Conservation (phyloP, 495 filamentous ascomycete genomes). For the Neurospora sublineolata region DNA sequence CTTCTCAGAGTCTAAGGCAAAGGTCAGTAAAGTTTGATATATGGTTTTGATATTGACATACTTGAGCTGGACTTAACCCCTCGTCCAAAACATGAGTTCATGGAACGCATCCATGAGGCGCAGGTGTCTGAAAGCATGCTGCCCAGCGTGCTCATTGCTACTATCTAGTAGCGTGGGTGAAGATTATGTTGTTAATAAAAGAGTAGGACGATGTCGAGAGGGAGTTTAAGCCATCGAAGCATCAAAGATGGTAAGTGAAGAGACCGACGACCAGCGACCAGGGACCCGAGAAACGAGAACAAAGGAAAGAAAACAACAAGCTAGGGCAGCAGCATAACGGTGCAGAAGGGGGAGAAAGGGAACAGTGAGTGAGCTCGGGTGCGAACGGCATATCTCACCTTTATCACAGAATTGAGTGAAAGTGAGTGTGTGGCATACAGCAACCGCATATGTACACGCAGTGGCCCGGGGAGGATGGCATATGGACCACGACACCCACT, state of each 20-base stretch:
- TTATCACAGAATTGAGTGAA: background rate
- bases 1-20: slow-evolving; percentile 8
- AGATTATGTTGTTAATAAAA: slow-evolving; percentile 9
- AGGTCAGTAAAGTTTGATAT: slow-evolving; percentile 1
- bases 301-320: slow-evolving; percentile 1
- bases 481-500: background rate
- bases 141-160: slow-evolving; percentile 27
- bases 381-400: slow-evolving; percentile 5
- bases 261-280: slow-evolving; percentile 24
- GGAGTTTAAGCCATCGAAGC: slow-evolving; percentile 1
- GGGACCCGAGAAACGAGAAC: slow-evolving; percentile 2
- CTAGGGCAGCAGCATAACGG: slow-evolving; percentile 7
- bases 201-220: slow-evolving; percentile 2
- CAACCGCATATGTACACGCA: background rate
- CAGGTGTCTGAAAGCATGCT: slow-evolving; percentile 29
- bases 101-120: slow-evolving; percentile 29
- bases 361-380: background rate
- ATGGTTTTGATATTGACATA: slow-evolving; percentile 8
- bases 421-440: background rate
- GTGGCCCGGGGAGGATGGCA: background rate
- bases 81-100: slow-evolving; percentile 30
- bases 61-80: slow-evolving; percentile 26
- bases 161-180: slow-evolving; percentile 3
- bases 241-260: slow-evolving; percentile 8
- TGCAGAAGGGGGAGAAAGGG: background rate